phyloP scores from a whole-genome alignment of 495 filamentous ascomycete genomes.

The Saxispiralis lemnorum region DNA sequence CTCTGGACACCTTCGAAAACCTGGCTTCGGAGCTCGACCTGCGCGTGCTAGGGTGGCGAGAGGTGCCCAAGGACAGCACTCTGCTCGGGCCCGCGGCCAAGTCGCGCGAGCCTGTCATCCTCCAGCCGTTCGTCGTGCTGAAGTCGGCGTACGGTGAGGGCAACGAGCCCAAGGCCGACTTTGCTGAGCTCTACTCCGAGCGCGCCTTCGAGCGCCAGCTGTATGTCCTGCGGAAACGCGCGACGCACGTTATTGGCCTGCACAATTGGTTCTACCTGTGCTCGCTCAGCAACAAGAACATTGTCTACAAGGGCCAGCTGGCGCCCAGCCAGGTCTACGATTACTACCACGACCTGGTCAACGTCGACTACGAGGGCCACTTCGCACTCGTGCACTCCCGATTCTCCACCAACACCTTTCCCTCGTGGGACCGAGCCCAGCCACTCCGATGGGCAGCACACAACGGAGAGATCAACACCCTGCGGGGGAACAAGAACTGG shows the following conservation, averaged over 20 bases:
- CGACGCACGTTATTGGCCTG: slow-evolving; percentile 82
- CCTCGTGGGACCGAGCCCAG: slow-evolving; percentile 96
- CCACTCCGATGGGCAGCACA: slow-evolving; percentile 94
- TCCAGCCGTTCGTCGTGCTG: slow-evolving; percentile 91
- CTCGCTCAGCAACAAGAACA: slow-evolving; percentile 95
- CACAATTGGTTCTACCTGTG: slow-evolving; percentile 99
- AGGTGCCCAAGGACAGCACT: slow-evolving; percentile 80
- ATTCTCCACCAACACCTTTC: slow-evolving; percentile 98
- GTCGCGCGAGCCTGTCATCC: slow-evolving; percentile 82
- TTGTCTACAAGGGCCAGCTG: slow-evolving; percentile 97
- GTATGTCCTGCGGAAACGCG: slow-evolving; percentile 85
- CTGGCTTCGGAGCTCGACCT: slow-evolving; percentile 74
- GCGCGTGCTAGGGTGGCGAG: slow-evolving; percentile 89
- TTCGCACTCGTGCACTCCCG: slow-evolving; percentile 96
- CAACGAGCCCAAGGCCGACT: slow-evolving; percentile 60
- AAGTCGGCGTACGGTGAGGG: slow-evolving; percentile 72
- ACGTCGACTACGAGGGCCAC: slow-evolving; percentile 92
- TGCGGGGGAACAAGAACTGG: slow-evolving; percentile 99
- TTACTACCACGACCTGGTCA: slow-evolving; percentile 95
- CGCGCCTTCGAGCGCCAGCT: slow-evolving; percentile 81
- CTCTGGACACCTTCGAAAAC: slow-evolving; percentile 76
- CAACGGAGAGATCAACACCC: slow-evolving; percentile 97
- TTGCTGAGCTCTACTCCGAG: slow-evolving; percentile 66
- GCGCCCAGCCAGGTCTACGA: slow-evolving; percentile 95
- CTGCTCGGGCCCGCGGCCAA: slow-evolving; percentile 85